These are phyloP conservation scores for Apiospora malaysiana DNA, from an alignment of 2,329 filamentous ascomycete species.

Conservation along the genomic window DNA sequence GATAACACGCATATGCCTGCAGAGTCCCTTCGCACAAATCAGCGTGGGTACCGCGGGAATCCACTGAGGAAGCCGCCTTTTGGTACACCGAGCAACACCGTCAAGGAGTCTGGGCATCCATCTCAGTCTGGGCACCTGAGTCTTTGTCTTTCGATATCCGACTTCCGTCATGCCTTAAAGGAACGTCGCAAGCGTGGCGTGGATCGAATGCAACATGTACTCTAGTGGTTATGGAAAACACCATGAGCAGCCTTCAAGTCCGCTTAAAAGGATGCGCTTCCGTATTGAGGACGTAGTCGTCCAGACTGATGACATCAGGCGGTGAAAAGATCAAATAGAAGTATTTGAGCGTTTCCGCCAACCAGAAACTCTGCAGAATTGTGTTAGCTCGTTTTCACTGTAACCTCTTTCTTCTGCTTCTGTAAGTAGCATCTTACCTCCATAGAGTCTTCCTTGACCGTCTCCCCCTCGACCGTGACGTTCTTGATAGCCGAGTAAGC, in stretches of 20 bases:
- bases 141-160: too few relatives aligned
- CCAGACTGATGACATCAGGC: slow-evolving; percentile 65
- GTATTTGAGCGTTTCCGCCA: slow-evolving; percentile 78
- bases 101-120: too few relatives aligned
- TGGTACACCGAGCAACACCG: too few relatives aligned
- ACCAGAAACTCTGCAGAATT: slow-evolving; percentile 64
- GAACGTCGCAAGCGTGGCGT: too few relatives aligned
- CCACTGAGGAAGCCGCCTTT: too few relatives aligned
- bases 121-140: too few relatives aligned
- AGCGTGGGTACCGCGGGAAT: too few relatives aligned
- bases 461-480: slow-evolving; percentile 30
- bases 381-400: neutral
- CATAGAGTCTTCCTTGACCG: slow-evolving; percentile 34
- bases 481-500: slow-evolving; percentile 35
- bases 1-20: too few relatives aligned
- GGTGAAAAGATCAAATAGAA: slow-evolving; percentile 75
- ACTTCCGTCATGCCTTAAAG: too few relatives aligned
- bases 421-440: slow-evolving; percentile 50
- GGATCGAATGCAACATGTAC: too few relatives aligned
- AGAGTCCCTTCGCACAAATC: too few relatives aligned
- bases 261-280: slow-evolving; percentile 56
- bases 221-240: too few relatives aligned
- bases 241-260: neutral
- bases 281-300: slow-evolving; percentile 69
- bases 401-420: neutral